A percentile compares a stretch with the other conserved stretches of the same genome.
Conservation (phyloP, 345 rosid species). For the Nasturtium officinale region DNA sequence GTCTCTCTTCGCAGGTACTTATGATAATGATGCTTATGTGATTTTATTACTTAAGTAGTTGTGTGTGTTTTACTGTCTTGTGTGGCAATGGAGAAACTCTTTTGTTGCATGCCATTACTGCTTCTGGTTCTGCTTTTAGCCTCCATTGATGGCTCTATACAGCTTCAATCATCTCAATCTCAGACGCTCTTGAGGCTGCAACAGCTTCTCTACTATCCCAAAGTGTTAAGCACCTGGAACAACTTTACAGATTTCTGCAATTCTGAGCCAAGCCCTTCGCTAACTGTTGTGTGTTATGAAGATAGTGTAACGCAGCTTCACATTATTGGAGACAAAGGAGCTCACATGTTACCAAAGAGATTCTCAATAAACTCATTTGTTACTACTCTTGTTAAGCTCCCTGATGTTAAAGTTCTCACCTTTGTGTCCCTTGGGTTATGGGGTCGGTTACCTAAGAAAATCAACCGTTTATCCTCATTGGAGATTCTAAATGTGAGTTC, state of each 20-base stretch:
- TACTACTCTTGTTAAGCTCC: constrained; percentile 72
- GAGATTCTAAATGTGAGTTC: constrained; percentile 91
- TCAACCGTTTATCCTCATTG: constrained; percentile 61
- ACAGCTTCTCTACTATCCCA: constrained; percentile 64
- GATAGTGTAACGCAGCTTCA: constrained; percentile 80
- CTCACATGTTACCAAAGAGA: constrained; percentile 57
- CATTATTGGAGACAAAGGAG: constrained; percentile 59
- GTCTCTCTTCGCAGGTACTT: constrained; percentile 31
- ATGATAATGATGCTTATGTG: constrained; percentile 25
- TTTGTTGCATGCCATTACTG: constrained; percentile 42
- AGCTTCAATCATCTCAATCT: constrained; percentile 72
- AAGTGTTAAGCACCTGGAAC: constrained; percentile 70
- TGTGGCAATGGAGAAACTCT: constrained; percentile 50
- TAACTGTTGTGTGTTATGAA: constrained; percentile 86
- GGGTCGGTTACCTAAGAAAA: constrained; percentile 82
- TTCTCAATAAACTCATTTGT: constrained; percentile 81
- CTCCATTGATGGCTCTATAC: constrained; percentile 54
- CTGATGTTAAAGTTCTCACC: constrained; percentile 78
- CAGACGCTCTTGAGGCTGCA: constrained; percentile 71
- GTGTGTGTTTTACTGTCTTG: constrained; percentile 6
- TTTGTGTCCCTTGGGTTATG: constrained; percentile 85
- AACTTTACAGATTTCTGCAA: constrained; percentile 80
- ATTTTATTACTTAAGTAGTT: constrained; percentile 9
- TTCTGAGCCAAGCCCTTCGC: constrained; percentile 57
- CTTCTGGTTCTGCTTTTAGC: constrained; percentile 47